These are phyloP conservation scores for Draba incana DNA, from an alignment of 345 rosid species.

Conservation along the genomic window DNA sequence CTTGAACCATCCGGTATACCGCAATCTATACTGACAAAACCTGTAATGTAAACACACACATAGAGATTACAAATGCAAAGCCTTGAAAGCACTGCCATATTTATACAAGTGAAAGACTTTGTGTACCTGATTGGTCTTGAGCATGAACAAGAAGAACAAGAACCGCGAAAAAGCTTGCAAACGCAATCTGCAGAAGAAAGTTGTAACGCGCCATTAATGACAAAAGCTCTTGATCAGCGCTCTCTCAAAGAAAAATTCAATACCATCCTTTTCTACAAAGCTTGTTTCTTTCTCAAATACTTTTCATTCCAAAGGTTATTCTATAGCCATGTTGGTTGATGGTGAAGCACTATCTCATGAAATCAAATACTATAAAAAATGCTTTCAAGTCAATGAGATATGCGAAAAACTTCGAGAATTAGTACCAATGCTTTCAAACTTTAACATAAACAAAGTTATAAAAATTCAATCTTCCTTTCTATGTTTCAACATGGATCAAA, in stretches of 20 bases:
- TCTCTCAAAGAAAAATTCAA: too few species aligned
- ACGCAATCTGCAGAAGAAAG: neutral
- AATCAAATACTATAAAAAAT: too few species aligned
- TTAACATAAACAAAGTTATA: neutral
- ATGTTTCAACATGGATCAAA: too few species aligned
- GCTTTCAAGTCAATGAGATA: too few species aligned
- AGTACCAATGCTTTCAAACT: too few species aligned
- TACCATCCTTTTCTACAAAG: neutral
- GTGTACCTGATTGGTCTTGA: constrained; percentile 44
- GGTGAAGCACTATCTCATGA: constrained; percentile 37
- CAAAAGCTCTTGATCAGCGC: too few species aligned
- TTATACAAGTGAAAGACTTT: neutral
- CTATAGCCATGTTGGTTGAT: constrained; percentile 25
- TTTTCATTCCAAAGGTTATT: constrained; percentile 5
- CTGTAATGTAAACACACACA: neutral
- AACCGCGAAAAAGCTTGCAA: constrained; percentile 6
- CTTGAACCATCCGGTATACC: constrained; percentile 27
- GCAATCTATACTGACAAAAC: constrained; percentile 52
- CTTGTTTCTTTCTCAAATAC: neutral
- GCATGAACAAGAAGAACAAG: too few species aligned
- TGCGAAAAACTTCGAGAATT: too few species aligned
- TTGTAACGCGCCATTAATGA: constrained; percentile 9
- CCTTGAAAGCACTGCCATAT: neutral
- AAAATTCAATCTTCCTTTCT: too few species aligned
- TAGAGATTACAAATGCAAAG: neutral